Percentiles rank a stretch among this genome's conserved stretches.
Conservation (phyloP, 1,284 basidiomycete species). For the Puccinia polysora region DNA sequence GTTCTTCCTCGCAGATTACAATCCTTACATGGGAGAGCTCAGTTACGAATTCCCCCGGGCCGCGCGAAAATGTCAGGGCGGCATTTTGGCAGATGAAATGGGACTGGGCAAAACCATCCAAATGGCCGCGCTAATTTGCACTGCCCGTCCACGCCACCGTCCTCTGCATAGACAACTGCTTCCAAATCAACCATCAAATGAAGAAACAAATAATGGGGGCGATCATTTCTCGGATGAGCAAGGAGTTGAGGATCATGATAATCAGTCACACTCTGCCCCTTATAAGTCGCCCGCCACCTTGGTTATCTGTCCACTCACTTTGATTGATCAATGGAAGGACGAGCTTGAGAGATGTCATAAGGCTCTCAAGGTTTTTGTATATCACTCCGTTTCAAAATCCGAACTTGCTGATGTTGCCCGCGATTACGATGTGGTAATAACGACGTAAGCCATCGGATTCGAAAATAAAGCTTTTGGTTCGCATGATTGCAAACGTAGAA, state of each 20-base stretch:
- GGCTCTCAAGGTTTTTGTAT: constrained; percentile 65
- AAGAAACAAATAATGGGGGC: neutral
- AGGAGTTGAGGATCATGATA: neutral
- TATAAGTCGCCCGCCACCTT: constrained; percentile 60
- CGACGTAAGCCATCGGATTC: constrained; percentile 14
- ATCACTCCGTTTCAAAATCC: constrained; percentile 78
- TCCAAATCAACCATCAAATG: neutral
- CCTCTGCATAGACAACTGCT: too few species aligned
- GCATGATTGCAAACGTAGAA: too few species aligned
- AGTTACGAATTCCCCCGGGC: constrained; percentile 79
- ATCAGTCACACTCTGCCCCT: neutral
- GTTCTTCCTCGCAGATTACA: constrained; percentile 24
- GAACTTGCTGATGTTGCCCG: constrained; percentile 63
- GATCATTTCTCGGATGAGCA: neutral
- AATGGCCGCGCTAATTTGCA: constrained; percentile 84
- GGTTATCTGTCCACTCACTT: constrained; percentile 85
- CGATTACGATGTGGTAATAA: constrained; percentile 44
- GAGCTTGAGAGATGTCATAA: constrained; percentile 66
- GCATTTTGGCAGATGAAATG: constrained; percentile 76
- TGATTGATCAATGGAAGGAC: constrained; percentile 83
- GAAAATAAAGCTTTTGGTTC: too few species aligned
- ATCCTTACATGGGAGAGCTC: constrained; percentile 69
- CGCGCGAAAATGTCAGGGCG: constrained; percentile 72
- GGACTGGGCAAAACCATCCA: constrained; percentile 98
- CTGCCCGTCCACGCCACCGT: constrained; percentile 55